A percentile compares a stretch with the other conserved stretches of the same genome.
phyloP scores from a whole-genome alignment of 2,329 filamentous ascomycete species.

The Aspergillus awamori region DNA sequence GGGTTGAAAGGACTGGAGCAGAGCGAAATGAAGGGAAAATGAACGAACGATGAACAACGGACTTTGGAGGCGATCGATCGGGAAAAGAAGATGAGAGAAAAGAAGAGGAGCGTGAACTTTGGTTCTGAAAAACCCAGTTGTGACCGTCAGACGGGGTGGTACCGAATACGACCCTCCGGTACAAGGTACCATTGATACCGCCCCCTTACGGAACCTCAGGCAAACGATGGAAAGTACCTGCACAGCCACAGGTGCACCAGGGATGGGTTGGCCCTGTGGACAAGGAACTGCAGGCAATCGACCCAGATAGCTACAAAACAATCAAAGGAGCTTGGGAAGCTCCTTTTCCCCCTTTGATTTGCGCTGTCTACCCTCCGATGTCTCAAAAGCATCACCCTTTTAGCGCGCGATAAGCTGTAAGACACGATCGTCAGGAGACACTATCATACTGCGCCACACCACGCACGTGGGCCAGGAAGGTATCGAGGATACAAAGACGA shows the following conservation, averaged over 20 bases:
- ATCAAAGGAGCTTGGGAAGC: not conserved
- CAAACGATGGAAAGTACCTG: not conserved
- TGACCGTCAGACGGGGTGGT: conserved; percentile 10
- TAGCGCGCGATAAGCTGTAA: not conserved
- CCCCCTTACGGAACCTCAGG: not conserved
- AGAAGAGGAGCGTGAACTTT: conserved; percentile 1
- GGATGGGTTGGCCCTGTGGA: not conserved
- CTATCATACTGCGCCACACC: conserved; percentile 14
- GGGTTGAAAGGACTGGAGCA: conserved; percentile 3
- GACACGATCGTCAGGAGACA: not conserved
- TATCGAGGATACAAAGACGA: conserved; percentile 2
- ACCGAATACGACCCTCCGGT: conserved; percentile 11
- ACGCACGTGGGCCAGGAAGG: conserved; percentile 10
- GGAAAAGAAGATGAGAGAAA: conserved; percentile 10
- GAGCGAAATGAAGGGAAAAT: not conserved
- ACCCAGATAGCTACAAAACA: not conserved
- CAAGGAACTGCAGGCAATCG: not conserved
- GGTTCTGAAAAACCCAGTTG: conserved; percentile 7
- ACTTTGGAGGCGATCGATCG: conserved; percentile 10
- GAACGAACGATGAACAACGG: not conserved
- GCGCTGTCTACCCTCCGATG: not conserved
- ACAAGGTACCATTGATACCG: not conserved
- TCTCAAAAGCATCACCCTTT: not conserved
- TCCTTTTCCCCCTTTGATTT: not conserved
- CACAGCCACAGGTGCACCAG: conserved; percentile 12